Percentiles rank a stretch among this genome's conserved stretches.
Conservation (phyloP, 2,329 filamentous ascomycete species). For the Leptoxyphium fumago region DNA sequence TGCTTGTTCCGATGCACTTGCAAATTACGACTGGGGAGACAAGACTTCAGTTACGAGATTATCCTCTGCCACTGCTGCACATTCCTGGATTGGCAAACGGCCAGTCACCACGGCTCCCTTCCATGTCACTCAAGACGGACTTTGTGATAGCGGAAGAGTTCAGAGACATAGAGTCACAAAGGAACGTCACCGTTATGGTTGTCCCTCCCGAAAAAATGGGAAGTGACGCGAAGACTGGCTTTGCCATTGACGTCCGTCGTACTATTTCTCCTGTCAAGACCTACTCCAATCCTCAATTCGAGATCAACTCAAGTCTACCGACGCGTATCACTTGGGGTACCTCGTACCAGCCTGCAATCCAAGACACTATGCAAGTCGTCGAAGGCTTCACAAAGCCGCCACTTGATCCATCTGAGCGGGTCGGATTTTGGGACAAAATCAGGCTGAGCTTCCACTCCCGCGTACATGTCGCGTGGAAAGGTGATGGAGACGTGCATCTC, state of each 20-base stretch:
- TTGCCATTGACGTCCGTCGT: conserved; percentile 72
- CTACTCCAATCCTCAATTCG: conserved; percentile 80
- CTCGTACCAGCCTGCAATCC: conserved; percentile 92
- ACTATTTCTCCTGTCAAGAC: conserved; percentile 93
- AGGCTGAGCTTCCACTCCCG: conserved; percentile 86
- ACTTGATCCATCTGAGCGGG: conserved; percentile 79
- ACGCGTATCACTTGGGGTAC: conserved; percentile 95
- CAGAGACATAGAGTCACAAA: conserved; percentile 61
- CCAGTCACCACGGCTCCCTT: conserved; percentile 66
- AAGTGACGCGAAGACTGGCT: conserved; percentile 49
- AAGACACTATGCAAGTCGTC: conserved; percentile 99
- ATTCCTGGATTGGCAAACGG: conserved; percentile 68
- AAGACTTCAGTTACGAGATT: conserved; percentile 75
- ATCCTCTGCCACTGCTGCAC: conserved; percentile 81
- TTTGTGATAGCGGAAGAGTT: conserved; percentile 96
- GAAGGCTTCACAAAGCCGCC: conserved; percentile 96
- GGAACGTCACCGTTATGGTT: conserved; percentile 69
- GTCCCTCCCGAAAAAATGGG: conserved; percentile 51
- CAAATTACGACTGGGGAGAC: conserved; percentile 83
- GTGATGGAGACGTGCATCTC: conserved; percentile 88
- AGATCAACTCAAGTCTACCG: conserved; percentile 84
- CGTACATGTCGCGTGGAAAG: conserved; percentile 79
- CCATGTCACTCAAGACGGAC: conserved; percentile 71
- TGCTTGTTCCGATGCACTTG: conserved; percentile 81
- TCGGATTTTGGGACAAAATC: conserved; percentile 99